A percentile compares a stretch with the other conserved stretches of the same genome.
Conservation (phyloP, 1,139 yeast genomes). For the Diutina sp. region DNA sequence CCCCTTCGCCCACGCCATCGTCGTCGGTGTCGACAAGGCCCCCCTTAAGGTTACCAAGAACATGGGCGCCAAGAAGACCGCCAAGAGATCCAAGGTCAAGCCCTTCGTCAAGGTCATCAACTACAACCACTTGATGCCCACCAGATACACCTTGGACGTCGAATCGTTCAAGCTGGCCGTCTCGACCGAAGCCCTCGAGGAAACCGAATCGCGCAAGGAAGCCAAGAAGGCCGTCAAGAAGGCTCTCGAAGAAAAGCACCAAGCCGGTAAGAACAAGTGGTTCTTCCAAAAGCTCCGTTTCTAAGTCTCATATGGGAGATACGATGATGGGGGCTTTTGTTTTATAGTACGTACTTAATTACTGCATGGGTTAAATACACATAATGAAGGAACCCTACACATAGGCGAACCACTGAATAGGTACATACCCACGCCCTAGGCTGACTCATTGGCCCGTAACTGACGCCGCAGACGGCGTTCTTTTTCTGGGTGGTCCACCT, state of each 20-base stretch:
- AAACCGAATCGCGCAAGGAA: slow-evolving; percentile 98
- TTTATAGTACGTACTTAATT: slow-evolving; percentile 2
- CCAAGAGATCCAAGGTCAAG: slow-evolving; percentile 95
- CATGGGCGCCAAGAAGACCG: slow-evolving; percentile 92
- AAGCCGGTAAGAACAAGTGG: slow-evolving; percentile 99
- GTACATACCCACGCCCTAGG: not conserved
- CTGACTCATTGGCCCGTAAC: too few species aligned
- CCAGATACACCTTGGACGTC: slow-evolving; percentile 97
- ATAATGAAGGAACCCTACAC: not conserved
- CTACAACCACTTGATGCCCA: slow-evolving; percentile 99
- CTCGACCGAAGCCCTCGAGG: slow-evolving; percentile 87
- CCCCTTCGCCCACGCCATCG: slow-evolving; percentile 99
- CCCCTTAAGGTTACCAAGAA: slow-evolving; percentile 95
- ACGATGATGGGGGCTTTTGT: slow-evolving; percentile 3
- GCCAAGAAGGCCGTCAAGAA: slow-evolving; percentile 98
- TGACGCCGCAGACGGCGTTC: not conserved
- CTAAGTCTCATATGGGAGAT: slow-evolving; percentile 29
- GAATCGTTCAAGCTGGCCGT: slow-evolving; percentile 89
- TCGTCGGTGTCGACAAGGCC: slow-evolving; percentile 98
- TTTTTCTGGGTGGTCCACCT: not conserved
- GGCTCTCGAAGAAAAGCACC: slow-evolving; percentile 99
- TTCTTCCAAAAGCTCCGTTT: slow-evolving; percentile 98
- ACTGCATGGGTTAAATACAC: slow-evolving; percentile 2
- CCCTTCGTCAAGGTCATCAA: slow-evolving; percentile 98
- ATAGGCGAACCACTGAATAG: not conserved